phyloP scores from a whole-genome alignment of 805 yeast species.

The Zygotorulaspora florentina region DNA sequence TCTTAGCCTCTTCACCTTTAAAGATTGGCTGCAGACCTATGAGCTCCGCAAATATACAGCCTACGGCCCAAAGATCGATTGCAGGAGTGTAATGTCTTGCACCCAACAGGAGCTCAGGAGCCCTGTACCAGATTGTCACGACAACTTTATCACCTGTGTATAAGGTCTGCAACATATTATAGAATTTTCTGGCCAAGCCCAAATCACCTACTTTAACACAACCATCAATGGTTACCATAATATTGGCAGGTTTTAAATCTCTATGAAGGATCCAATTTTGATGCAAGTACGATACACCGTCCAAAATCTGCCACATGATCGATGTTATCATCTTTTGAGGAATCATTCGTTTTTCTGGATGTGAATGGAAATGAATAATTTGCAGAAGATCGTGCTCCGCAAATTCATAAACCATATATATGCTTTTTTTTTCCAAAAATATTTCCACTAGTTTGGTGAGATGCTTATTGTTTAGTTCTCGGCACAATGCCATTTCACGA shows the following conservation, averaged over 20 bases:
- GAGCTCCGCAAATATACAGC: slow-evolving; percentile 89
- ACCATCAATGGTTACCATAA: slow-evolving; percentile 88
- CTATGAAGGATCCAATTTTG: slow-evolving; percentile 96
- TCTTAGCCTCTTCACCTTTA: slow-evolving; percentile 96
- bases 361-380: slow-evolving; percentile 90
- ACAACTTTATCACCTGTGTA: slow-evolving; percentile 94
- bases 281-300: slow-evolving; percentile 87
- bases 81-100: slow-evolving; percentile 91
- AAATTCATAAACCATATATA: slow-evolving; percentile 92
- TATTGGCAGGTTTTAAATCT: slow-evolving; percentile 95
- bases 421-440: slow-evolving; percentile 79
- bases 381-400: slow-evolving; percentile 95
- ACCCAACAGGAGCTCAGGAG: slow-evolving; percentile 87
- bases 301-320: slow-evolving; percentile 85
- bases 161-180: slow-evolving; percentile 78
- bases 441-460: slow-evolving; percentile 77
- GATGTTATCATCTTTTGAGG: slow-evolving; percentile 79
- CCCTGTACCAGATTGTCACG: slow-evolving; percentile 95
- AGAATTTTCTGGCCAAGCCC: slow-evolving; percentile 85
- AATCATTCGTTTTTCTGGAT: slow-evolving; percentile 74
- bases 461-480: slow-evolving; percentile 78
- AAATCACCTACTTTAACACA: slow-evolving; percentile 94
- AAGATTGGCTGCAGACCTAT: slow-evolving; percentile 86
- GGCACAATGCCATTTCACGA: slow-evolving; percentile 91
- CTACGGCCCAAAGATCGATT: slow-evolving; percentile 92